A percentile compares a stretch with the other conserved stretches of the same genome.
Evolutionary conservation across 345 rosid genomes (phyloP).

Genomic region (Erucastrum elatum): DNA sequence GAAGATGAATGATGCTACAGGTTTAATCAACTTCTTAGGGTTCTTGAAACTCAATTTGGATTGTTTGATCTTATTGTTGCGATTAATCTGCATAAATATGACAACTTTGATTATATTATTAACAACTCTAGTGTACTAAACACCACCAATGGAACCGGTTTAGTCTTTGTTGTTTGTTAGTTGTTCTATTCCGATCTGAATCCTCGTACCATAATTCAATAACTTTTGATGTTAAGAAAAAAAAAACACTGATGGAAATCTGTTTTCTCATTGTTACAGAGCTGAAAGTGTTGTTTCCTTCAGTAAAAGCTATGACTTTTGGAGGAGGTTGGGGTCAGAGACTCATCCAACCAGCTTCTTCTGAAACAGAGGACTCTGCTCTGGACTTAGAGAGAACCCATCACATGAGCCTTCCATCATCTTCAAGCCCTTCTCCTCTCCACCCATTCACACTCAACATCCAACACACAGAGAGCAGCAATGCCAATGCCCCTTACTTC

Average conservation of each 20-base stretch:
- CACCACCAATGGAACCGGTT: too few species aligned
- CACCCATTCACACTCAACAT: constrained; percentile 64
- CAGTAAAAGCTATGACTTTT: constrained; percentile 44
- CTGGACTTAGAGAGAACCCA: constrained; percentile 64
- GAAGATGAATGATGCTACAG: neutral
- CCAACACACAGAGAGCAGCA: constrained; percentile 68
- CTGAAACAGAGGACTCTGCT: constrained; percentile 70
- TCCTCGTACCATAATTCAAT: too few species aligned
- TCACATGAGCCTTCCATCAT: constrained; percentile 50
- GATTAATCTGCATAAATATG: neutral
- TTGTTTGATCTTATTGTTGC: neutral
- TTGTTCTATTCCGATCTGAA: too few species aligned
- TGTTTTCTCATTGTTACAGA: constrained; percentile 15
- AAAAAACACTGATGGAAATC: neutral
- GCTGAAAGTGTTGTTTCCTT: constrained; percentile 16
- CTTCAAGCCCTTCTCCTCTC: constrained; percentile 56
- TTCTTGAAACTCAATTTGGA: constrained; percentile 2
- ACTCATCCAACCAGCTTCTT: constrained; percentile 52
- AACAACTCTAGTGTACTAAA: too few species aligned
- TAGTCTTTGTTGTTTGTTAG: too few species aligned
- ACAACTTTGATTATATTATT: neutral
- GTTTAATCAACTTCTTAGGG: constrained; percentile 6
- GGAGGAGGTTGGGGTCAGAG: constrained; percentile 46
- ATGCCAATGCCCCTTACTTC: constrained; percentile 64
- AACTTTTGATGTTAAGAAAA: too few species aligned